Evolutionary conservation across 2,329 filamentous ascomycete species (phyloP), one percentile per base, ranked within the genome.

Genomic region (Monilinia aucupariae): DNA sequence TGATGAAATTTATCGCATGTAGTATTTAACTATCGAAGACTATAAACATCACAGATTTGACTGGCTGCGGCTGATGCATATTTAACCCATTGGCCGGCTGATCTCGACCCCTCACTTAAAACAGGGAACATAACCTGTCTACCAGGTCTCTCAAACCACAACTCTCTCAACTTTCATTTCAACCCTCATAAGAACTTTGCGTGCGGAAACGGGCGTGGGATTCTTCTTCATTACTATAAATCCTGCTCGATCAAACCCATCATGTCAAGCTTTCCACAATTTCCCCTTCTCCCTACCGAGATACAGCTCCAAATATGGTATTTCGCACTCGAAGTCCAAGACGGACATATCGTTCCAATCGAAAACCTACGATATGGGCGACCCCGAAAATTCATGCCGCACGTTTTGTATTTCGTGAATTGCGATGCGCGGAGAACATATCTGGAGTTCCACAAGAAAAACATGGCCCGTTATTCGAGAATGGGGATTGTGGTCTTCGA

Each of bases 321-420:
- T 39, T 32, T 37, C 8, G 56, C 56, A 39, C 13, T 56, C 4
- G 41, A 32, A 22, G n/a, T 20, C 12, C 54, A 56, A 4, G 30
- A 47, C n/a, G 54, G 54, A 37, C 27, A 56, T 6, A 34, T 56
- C 13, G n/a, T 56, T 45, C 4, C n/a, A 25, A 45, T 56, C 10
- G 8, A 47, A 45, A 3, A 34, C 13, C 20, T 56, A 25, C 20
- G 41, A 56, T 56, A 56, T 17, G 41, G 27, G n/a, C 54, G 20
- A 50, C 45, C 25, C 25, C 25, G 45, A 27, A 59, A 27, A 50
- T 59, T 50, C 47, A 30, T 30, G n/a, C 56, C 45, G 22, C 45
- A 59, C 50, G 45, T 8, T 22, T 39, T 50, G 17, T 59, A 50
- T 49, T 59, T 50, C 20, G 56, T 59, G 32, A 59, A 59, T 39